Evolutionary conservation across 2,329 filamentous ascomycete species (phyloP), one percentile per base, ranked within the genome.

Genomic region (Botrytis fragariae): DNA sequence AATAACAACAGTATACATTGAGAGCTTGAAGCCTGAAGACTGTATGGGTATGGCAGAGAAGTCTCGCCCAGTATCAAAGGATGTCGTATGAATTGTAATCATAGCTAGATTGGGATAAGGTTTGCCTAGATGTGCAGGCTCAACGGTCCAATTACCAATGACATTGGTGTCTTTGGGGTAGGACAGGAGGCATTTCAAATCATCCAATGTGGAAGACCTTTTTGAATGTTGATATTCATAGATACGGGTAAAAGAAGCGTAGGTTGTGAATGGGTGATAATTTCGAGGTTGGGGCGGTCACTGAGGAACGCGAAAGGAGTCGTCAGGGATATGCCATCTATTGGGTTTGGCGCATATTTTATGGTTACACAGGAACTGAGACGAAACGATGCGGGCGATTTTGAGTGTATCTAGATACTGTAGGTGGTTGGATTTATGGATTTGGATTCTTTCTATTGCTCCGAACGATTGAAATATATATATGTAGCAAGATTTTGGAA

Each of bases 321-420:
- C 45, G 35, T 57, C 65, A 69, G 65, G 65, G 65, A 69, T 69
- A n/a, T 57, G 48, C 48, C 51, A 48, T 57, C 48, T 69, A 54
- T 69, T 48, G 64, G 65, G 39, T 37, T 57, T 57, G 7, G 25
- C 48, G 35, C 63, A 51, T 10, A 51, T 51, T 45, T 45, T 45
- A 29, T 67, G 45, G 45, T 68, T 20, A 54, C 45, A 68, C 64
- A 39, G n/a, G 20, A 39, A 29, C 64, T 22, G 72, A 76, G 2
- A 57, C 51, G 51, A 57, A 57, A 29, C 51, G n/a, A 57, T 9
- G 71, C 72, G 29, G 29, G 51, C 45, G 35, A 54, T 68, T 39
- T 18, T 42, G 9, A 29, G 29, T 39, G 16, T 51, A 12, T 22
- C n/a, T 57, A 18, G 51, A 57, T 29, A 32, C n/a, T 18, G 51